phyloP scores from a whole-genome alignment of 371 early-diverging fungal genomes.

The Syncephalastrum racemosum region DNA sequence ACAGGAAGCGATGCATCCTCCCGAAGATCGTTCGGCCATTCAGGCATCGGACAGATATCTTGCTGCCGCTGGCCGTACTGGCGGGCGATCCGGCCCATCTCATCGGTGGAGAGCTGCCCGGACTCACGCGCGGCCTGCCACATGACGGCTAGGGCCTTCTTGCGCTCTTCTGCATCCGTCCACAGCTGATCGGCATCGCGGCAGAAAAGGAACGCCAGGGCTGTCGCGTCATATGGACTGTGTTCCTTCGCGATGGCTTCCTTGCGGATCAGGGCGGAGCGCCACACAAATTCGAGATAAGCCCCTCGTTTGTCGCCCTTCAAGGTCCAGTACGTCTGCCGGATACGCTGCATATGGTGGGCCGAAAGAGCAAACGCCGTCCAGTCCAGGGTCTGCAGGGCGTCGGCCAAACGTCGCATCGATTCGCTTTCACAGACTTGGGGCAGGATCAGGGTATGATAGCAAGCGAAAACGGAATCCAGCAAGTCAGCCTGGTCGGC shows the following conservation, averaged over 20 bases:
- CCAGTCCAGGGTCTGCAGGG: conserved; percentile 4
- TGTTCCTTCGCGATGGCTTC: background rate
- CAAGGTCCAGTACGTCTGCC: conserved; percentile 1
- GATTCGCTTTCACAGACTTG: background rate
- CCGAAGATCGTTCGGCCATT: too few relatives aligned
- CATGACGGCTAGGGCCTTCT: too few relatives aligned
- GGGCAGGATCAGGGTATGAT: conserved; percentile 9
- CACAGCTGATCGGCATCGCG: conserved; percentile 9
- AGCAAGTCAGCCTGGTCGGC: conserved; percentile 4
- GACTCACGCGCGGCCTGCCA: too few relatives aligned
- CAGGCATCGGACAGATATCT: too few relatives aligned
- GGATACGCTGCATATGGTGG: conserved; percentile 4
- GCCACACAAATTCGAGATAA: conserved; percentile 12
- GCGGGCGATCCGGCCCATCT: too few relatives aligned
- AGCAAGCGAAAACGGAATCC: conserved; percentile 4
- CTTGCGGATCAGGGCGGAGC: background rate
- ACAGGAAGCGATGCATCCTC: too few relatives aligned
- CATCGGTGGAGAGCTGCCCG: too few relatives aligned
- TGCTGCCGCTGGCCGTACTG: too few relatives aligned
- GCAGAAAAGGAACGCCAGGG: conserved; percentile 10
- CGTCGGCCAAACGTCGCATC: conserved; percentile 3
- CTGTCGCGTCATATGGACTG: background rate
- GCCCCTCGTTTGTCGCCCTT: background rate
- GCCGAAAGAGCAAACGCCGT: conserved; percentile 4
- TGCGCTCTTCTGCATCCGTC: conserved; percentile 2